A percentile compares a stretch with the other conserved stretches of the same genome.
Evolutionary conservation across 345 rosid species (phyloP).

Genomic region (Salix udensis): DNA sequence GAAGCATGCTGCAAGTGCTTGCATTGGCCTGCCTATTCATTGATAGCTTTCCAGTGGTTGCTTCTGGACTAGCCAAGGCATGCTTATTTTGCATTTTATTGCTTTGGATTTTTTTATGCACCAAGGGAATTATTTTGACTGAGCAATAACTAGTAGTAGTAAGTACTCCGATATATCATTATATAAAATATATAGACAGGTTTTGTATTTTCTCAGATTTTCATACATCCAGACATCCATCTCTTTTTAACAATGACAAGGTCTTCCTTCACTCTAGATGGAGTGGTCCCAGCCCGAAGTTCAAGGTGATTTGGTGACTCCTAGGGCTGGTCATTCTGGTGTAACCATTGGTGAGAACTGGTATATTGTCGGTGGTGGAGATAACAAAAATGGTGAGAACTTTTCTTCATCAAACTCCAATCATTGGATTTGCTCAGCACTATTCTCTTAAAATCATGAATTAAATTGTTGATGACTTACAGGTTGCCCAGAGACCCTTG

Average conservation of each 20-base stretch:
- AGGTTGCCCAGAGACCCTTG: slow-evolving; percentile 88
- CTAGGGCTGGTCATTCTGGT: slow-evolving; percentile 96
- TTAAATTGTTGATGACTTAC: background rate
- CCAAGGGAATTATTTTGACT: background rate
- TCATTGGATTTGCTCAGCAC: slow-evolving; percentile 5
- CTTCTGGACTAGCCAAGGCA: background rate
- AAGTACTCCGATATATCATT: background rate
- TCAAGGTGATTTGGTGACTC: slow-evolving; percentile 62
- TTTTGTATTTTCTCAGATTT: slow-evolving; percentile 4
- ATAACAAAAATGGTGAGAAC: slow-evolving; percentile 72
- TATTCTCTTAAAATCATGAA: background rate
- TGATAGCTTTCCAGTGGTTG: background rate
- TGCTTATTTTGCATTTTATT: background rate
- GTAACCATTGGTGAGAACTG: slow-evolving; percentile 72
- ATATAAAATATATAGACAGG: background rate
- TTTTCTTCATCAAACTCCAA: background rate
- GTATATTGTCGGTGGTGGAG: slow-evolving; percentile 97
- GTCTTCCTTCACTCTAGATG: slow-evolving; percentile 49
- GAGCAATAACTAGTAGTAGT: background rate
- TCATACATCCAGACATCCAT: background rate
- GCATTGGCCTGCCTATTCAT: background rate
- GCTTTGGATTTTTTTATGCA: background rate
- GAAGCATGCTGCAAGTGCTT: background rate
- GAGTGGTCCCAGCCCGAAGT: slow-evolving; percentile 93
- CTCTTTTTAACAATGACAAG: slow-evolving; percentile 5